A percentile compares a stretch with the other conserved stretches of the same genome.
Evolutionary conservation across 2,329 filamentous ascomycete genomes (phyloP).

Genomic region (Harringtonia lauricola): DNA sequence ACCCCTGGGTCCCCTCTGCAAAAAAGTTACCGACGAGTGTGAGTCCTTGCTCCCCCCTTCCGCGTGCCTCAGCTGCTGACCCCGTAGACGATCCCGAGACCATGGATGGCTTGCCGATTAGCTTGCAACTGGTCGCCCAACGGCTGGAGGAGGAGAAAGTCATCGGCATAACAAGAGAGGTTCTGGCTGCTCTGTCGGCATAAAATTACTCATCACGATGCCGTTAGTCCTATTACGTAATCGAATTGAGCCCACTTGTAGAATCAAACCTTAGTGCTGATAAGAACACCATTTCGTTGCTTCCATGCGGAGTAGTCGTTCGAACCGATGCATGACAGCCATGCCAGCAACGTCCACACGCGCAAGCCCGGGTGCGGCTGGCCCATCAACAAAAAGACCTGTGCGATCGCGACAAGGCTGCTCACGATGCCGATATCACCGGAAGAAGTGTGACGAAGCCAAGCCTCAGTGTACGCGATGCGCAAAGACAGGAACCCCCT

Average conservation of each 20-base stretch:
- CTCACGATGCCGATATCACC: background rate
- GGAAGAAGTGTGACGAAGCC: constrained; percentile 37
- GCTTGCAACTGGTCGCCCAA: constrained; percentile 26
- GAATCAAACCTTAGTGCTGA: no score
- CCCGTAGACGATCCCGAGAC: constrained; percentile 7
- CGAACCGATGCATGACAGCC: no score
- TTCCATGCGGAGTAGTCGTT: no score
- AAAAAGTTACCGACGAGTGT: constrained; percentile 30
- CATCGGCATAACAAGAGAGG: constrained; percentile 16
- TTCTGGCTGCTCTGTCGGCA: background rate
- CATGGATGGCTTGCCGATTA: constrained; percentile 13
- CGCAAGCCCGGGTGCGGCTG: no score
- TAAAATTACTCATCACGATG: no score
- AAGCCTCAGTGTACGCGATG: constrained; percentile 39
- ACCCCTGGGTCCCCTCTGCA: constrained; percentile 25
- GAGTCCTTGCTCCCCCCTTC: constrained; percentile 14
- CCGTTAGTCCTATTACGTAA: no score
- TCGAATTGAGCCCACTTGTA: no score
- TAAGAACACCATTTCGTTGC: no score
- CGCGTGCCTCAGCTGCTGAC: background rate
- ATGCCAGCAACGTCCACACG: no score
- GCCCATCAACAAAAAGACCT: no score
- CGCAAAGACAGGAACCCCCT: constrained; percentile 32
- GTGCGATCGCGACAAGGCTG: constrained; percentile 14
- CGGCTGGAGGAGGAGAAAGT: constrained; percentile 30